Evolutionary conservation across 495 filamentous ascomycete species (phyloP), one percentile per base, ranked within the genome.

Genomic region (Poronia punctata): DNA sequence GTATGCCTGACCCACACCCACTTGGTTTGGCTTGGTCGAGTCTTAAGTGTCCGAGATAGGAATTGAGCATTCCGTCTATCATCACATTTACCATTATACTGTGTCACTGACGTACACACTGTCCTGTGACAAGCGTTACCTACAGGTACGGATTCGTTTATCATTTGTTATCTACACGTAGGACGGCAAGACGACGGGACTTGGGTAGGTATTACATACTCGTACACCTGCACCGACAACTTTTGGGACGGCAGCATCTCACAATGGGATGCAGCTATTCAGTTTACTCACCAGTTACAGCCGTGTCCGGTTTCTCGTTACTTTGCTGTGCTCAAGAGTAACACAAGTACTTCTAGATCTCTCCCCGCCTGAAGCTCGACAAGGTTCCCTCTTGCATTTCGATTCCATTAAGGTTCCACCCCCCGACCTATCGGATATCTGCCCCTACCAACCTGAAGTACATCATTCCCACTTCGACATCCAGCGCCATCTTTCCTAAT

Each of bases 351-450:
- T 35, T 32, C 42, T 52, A 60, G 52, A 52, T 50, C 50, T 41
- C 53, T 52, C 63, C 60, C 50, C 48, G 51, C 50, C 48, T 52
- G 52, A 53, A 11, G 31, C n/a, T 15, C 19, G 29, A 38, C 50
- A 54, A 54, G 49, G 53, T 54, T 56, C 47, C 53, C n/a, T n/a
- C n/a, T n/a, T n/a, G 39, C 24, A 39, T 25, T 38, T 45, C 48
- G 43, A 58, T 40, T 53, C 32, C 43, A 40, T 46, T 46, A 48
- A 52, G 45, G 49, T 38, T 56, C 58, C 53, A 37, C 34, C 53
- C 45, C 43, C 53, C 56, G 46, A 54, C 56, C 53, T 60, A 60
- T 60, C 53, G 53, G 56, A 60, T 55, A 52, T 43, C 55, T 51
- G 46, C 52, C 52, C 51, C 38, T 43, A 50, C 51, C 45, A n/a